Evolutionary conservation across 2,329 filamentous ascomycete genomes (phyloP).

Genomic region (Onygenales sp.): DNA sequence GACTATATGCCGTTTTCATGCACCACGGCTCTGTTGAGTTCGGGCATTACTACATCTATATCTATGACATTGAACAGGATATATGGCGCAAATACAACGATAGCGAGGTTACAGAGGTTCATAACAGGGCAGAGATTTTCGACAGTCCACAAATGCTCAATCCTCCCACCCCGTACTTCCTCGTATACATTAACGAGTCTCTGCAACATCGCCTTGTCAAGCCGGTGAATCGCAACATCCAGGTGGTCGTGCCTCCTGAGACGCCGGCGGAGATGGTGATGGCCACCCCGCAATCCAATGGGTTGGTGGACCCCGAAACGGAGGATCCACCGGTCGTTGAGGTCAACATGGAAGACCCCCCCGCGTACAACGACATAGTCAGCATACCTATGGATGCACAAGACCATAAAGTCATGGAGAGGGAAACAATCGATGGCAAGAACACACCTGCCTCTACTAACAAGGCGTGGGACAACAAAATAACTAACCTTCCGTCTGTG

Average conservation of each 20-base stretch:
- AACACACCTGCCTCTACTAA: not conserved
- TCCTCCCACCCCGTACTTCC: conserved; percentile 68
- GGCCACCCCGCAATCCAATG: not conserved
- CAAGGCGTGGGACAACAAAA: conserved; percentile 1
- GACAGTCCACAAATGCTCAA: conserved; percentile 50
- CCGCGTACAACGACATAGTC: conserved; percentile 3
- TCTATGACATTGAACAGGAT: conserved; percentile 71
- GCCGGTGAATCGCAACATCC: conserved; percentile 43
- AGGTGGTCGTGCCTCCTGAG: not conserved
- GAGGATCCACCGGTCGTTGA: not conserved
- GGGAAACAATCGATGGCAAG: not conserved
- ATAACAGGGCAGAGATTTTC: conserved; percentile 59
- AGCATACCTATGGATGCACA: not conserved
- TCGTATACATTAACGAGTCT: conserved; percentile 70
- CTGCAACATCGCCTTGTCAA: conserved; percentile 51
- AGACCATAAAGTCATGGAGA: not conserved
- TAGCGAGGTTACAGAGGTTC: conserved; percentile 61
- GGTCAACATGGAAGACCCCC: not conserved
- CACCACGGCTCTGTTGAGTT: conserved; percentile 60
- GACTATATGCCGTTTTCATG: conserved; percentile 85
- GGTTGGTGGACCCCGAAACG: not conserved
- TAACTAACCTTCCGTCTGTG: conserved; percentile 18
- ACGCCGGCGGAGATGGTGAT: not conserved
- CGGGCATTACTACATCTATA: conserved; percentile 96
- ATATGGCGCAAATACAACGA: conserved; percentile 96